Conservation (phyloP, 129 eudicot genomes). For the Tagetes patula region DNA sequence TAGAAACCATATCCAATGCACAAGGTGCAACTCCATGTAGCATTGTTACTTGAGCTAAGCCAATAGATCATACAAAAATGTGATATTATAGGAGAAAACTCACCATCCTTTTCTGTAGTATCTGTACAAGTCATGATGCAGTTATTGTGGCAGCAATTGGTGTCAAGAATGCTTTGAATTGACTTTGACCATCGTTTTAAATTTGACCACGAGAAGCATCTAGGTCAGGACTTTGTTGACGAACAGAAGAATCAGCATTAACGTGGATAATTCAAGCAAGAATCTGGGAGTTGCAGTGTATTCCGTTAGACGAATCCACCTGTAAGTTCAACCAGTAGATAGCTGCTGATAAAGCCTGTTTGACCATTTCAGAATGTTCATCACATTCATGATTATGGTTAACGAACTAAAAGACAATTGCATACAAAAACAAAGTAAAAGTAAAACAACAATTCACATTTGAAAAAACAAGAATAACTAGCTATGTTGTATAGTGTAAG, state of each 20-base stretch:
- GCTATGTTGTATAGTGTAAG: neutral
- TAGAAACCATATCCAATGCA: neutral
- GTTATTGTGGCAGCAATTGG: conserved; percentile 13
- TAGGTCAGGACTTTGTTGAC: conserved; percentile 53
- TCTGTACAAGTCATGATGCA: conserved; percentile 29
- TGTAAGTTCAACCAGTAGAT: conserved; percentile 99
- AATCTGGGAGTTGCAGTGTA: conserved; percentile 45
- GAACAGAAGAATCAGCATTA: conserved; percentile 58
- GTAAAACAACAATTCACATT: neutral
- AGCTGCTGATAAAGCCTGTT: conserved; percentile 99
- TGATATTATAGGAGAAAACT: neutral
- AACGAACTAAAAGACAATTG: conserved; percentile 7
- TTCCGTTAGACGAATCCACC: conserved; percentile 70
- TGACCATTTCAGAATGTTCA: conserved; percentile 61
- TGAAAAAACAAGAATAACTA: neutral
- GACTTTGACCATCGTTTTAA: conserved; percentile 8
- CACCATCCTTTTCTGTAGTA: conserved; percentile 12
- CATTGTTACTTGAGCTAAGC: neutral
- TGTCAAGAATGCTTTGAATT: neutral
- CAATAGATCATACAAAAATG: conserved; percentile 1
- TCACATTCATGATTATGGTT: conserved; percentile 56
- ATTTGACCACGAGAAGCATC: conserved; percentile 10
- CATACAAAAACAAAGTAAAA: conserved; percentile 13
- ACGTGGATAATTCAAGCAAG: conserved; percentile 53
- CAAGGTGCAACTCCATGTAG: neutral